phyloP scores from a whole-genome alignment of 305 asterid genomes.

The Solanum hybrid region DNA sequence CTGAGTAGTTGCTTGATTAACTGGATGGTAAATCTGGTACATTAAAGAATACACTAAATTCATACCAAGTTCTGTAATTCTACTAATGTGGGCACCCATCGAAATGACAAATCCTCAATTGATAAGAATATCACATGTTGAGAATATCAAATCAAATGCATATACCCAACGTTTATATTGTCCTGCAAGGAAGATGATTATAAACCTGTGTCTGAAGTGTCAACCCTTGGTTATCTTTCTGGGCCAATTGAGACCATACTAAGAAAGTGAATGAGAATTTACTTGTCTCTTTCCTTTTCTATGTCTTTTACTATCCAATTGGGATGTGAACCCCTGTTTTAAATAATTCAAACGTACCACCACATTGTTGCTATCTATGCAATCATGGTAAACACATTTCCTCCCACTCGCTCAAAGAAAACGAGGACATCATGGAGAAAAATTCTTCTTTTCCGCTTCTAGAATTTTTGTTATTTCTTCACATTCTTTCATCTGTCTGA shows the following conservation, averaged over 20 bases:
- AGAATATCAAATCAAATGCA: background rate
- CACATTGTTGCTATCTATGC: background rate
- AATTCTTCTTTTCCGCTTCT: background rate
- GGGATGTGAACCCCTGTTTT: background rate
- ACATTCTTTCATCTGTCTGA: background rate
- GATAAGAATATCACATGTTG: background rate
- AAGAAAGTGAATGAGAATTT: background rate
- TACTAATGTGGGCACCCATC: background rate
- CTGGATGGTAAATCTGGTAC: background rate
- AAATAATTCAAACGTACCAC: background rate
- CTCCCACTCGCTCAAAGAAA: background rate
- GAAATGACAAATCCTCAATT: background rate
- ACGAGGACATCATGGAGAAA: background rate
- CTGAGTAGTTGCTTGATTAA: background rate
- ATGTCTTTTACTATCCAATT: background rate
- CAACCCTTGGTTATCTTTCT: background rate
- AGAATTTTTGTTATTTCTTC: background rate
- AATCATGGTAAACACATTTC: background rate
- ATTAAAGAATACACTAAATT: background rate
- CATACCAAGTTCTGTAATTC: background rate
- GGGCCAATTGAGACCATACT: background rate
- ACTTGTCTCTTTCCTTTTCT: background rate
- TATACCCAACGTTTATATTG: background rate
- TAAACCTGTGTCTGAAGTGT: background rate
- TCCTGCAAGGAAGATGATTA: background rate